Evolutionary conservation across 176 grass and related monocot species (phyloP).

Genomic region (Cenchrus americanus): DNA sequence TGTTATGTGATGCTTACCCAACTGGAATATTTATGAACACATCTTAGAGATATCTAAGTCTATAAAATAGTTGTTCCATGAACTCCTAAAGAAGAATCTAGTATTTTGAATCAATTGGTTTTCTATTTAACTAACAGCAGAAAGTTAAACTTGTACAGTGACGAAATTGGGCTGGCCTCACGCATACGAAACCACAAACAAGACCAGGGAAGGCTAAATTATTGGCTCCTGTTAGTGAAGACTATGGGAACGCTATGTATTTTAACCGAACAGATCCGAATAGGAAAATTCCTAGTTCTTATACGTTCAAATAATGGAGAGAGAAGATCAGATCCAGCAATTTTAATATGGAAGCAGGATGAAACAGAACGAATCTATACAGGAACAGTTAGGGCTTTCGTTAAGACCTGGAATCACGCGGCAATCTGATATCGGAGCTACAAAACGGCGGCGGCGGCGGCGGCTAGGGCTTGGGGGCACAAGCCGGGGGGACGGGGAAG

Average conservation of each 20-base stretch:
- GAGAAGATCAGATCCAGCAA: neutral
- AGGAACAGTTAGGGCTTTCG: neutral
- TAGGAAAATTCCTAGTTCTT: neutral
- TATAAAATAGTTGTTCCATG: neutral
- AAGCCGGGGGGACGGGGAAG: neutral
- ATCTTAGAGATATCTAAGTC: neutral
- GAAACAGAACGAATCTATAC: neutral
- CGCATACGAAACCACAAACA: neutral
- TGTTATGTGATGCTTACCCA: neutral
- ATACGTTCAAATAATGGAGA: neutral
- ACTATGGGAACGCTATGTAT: neutral
- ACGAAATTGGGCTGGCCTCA: neutral
- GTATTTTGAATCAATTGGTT: neutral
- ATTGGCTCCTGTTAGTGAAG: neutral
- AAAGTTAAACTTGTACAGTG: neutral
- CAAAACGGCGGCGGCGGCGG: neutral
- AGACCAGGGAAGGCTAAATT: neutral
- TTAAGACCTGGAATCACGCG: neutral
- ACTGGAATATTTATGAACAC: neutral
- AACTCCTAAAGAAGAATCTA: neutral
- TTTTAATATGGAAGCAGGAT: too few relatives aligned
- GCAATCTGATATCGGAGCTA: neutral
- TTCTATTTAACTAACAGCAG: neutral
- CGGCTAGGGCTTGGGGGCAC: neutral
- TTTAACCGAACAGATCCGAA: neutral